Conservation (phyloP, 805 yeast species). For the Yarrowia sp. region DNA sequence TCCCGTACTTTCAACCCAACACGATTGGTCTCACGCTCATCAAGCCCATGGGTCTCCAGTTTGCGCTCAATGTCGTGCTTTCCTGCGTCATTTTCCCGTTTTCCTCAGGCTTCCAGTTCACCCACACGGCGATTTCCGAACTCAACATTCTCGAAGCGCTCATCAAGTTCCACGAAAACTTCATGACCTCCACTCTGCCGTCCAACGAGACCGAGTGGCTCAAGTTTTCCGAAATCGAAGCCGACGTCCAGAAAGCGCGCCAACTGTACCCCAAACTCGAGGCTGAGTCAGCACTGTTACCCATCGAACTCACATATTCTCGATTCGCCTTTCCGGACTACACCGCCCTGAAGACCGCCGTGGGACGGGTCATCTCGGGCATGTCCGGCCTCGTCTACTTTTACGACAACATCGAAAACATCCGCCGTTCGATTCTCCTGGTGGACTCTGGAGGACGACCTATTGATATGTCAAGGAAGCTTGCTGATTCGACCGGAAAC, state of each 20-base stretch:
- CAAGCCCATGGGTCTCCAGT: constrained; percentile 34
- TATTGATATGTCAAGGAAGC: constrained; percentile 22
- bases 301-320: constrained; percentile 40
- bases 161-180: constrained; percentile 12
- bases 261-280: constrained; percentile 42
- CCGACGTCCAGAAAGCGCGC: constrained; percentile 17
- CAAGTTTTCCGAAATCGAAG: constrained; percentile 14
- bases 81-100: constrained; percentile 14
- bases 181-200: constrained; percentile 26
- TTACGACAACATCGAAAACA: constrained; percentile 29
- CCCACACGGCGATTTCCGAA: not conserved
- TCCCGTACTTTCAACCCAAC: constrained; percentile 14
- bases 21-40: not conserved
- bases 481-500: constrained; percentile 27
- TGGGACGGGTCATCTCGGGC: constrained; percentile 8
- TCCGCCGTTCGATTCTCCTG: constrained; percentile 22
- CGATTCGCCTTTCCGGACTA: constrained; percentile 26
- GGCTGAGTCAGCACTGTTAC: constrained; percentile 42
- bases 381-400: constrained; percentile 27
- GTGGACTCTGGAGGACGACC: constrained; percentile 12
- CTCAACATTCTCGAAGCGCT: constrained; percentile 8
- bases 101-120: constrained; percentile 31
- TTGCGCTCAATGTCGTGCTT: constrained; percentile 17
- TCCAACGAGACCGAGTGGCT: constrained; percentile 26
- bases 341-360: constrained; percentile 9